Base-by-base conservation (phyloP, 2,329 filamentous ascomycete genomes). In the Rasamsonia emersonii region DNA sequence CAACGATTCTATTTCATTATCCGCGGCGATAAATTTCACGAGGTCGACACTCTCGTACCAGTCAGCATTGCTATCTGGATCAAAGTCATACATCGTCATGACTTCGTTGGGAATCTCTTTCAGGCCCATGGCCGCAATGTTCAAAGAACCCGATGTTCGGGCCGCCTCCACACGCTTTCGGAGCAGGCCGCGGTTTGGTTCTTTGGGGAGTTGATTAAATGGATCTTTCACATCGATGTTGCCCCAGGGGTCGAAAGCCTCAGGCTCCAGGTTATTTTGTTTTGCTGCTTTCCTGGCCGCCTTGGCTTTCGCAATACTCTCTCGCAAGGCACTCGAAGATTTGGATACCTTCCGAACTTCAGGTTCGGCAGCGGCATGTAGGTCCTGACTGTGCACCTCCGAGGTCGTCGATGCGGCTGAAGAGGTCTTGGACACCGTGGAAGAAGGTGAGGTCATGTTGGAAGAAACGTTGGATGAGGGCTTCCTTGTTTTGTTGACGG, bases 21-120 rank as follows among this genome's bases (percentile, higher is more conserved):
- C 86, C 6, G 89, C 86, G 4, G 83, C 86, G 42, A 91, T 75
- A 30, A 96, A 77, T 39, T 82, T 77, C 1, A 79, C 82, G 27
- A 96, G 62, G 51, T 96, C 89, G 8, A 96, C 85, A 37, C 82
- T 81, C 56, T 96, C 89, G 2, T 86, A 86, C 91, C 91, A 96
- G 19, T 79, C 76, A 20, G 72, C 75, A 14, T 71, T 64, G 9
- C 66, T 68, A 21, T 79, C 75, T 34, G 73, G 70, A 32, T 86
- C 78, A 11, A 84, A 67, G 46, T 86, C 82, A 54, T 95, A 96
- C 88, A 96, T 96, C 33, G 78, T 76, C 60, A 93, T 64, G 0
- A 96, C 82, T 50, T 93, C 84, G 1, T 73, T 59, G 0, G 91
- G 91, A 3, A 98, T 82, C 36, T 81, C 71, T 39, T 77, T 82